Conservation (phyloP, 139 green algal species). For the Spirogloea muscicola region DNA sequence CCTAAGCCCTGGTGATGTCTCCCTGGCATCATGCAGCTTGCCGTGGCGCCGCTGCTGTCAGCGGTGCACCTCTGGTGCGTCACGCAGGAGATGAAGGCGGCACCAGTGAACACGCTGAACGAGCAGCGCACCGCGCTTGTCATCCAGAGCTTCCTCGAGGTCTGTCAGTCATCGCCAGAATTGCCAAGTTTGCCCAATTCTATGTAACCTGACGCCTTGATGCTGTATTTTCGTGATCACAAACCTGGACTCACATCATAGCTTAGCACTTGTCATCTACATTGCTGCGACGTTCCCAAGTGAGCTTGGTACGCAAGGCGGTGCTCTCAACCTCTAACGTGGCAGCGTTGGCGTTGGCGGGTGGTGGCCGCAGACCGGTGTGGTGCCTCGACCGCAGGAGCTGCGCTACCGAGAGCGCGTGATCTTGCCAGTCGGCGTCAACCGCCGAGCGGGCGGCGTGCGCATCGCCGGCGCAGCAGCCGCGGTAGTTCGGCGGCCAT, state of each 20-base stretch:
- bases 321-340: too few relatives aligned
- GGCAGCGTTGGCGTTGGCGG: neutral
- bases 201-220: too few relatives aligned
- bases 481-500: too few relatives aligned
- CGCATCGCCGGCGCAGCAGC: too few relatives aligned
- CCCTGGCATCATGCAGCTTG: constrained; percentile 20
- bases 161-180: too few relatives aligned
- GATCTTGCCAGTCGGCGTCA: neutral
- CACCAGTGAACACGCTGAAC: constrained; percentile 47
- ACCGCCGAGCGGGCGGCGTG: neutral
- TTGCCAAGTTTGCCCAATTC: too few relatives aligned
- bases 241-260: too few relatives aligned
- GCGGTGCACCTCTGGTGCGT: constrained; percentile 28
- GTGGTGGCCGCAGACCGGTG: constrained; percentile 3
- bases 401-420: constrained; percentile 22
- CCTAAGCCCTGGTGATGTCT: too few relatives aligned
- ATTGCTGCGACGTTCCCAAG: too few relatives aligned
- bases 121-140: constrained; percentile 27
- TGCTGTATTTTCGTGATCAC: too few relatives aligned
- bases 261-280: too few relatives aligned
- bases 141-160: constrained; percentile 30
- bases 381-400: neutral
- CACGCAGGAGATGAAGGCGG: constrained; percentile 29
- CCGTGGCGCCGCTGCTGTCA: constrained; percentile 20
- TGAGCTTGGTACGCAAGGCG: too few relatives aligned